Evolutionary conservation across 2,329 filamentous ascomycete species (phyloP).

Genomic region (Cordyceps farinosa): DNA sequence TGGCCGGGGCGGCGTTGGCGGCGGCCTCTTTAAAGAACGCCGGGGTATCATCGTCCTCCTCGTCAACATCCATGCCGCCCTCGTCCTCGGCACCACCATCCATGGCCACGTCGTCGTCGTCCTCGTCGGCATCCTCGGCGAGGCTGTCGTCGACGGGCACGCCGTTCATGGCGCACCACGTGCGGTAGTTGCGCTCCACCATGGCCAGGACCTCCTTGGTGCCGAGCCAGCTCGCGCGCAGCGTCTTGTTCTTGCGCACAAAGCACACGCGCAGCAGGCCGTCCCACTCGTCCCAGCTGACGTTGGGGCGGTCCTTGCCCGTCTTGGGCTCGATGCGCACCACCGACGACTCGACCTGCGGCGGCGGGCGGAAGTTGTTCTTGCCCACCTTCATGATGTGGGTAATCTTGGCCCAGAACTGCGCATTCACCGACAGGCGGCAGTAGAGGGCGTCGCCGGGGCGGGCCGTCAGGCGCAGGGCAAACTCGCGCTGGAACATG

Average conservation of each 20-base stretch:
- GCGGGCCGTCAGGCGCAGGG: slow-evolving; percentile 80
- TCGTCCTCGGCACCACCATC: slow-evolving; percentile 45
- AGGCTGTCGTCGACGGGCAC: slow-evolving; percentile 69
- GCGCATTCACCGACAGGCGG: slow-evolving; percentile 85
- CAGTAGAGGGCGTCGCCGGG: slow-evolving; percentile 88
- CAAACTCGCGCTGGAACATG: slow-evolving; percentile 97
- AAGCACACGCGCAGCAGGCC: slow-evolving; percentile 72
- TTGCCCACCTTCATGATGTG: slow-evolving; percentile 88
- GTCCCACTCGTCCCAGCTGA: slow-evolving; percentile 94
- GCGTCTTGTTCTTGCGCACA: slow-evolving; percentile 82
- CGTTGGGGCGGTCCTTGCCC: slow-evolving; percentile 71
- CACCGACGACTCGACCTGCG: slow-evolving; percentile 86
- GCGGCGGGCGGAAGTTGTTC: slow-evolving; percentile 95
- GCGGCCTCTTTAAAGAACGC: slow-evolving; percentile 72
- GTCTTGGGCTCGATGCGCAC: slow-evolving; percentile 86
- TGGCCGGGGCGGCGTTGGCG: slow-evolving; percentile 38
- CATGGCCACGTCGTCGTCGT: slow-evolving; percentile 40
- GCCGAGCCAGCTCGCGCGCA: slow-evolving; percentile 76
- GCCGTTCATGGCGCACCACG: slow-evolving; percentile 85
- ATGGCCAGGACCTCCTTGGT: slow-evolving; percentile 77
- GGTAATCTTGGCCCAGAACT: slow-evolving; percentile 72
- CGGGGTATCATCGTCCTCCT: slow-evolving; percentile 68
- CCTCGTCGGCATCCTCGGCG: slow-evolving; percentile 42
- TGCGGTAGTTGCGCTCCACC: slow-evolving; percentile 81
- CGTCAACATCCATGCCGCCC: slow-evolving; percentile 50